Percentiles rank a stretch among this genome's conserved stretches.
These are phyloP conservation scores for Dioszegia crocea DNA, from an alignment of 768 basidiomycete species.

Conservation along the genomic window DNA sequence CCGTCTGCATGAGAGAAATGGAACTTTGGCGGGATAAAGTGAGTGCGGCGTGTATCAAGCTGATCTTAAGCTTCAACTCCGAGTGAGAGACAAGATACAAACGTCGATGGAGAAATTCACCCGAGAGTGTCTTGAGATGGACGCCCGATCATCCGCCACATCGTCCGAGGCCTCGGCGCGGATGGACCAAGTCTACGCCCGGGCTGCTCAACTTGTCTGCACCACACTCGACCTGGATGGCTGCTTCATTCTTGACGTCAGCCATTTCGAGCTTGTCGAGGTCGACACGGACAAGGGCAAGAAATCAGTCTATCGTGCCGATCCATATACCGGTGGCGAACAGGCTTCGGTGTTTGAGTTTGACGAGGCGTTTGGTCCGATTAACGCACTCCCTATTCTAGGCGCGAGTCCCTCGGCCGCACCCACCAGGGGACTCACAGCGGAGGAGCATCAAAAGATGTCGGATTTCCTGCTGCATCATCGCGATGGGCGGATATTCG, in stretches of 20 bases:
- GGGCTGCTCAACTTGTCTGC: conserved; percentile 83
- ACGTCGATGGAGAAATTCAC: conserved; percentile 97
- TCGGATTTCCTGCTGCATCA: conserved; percentile 71
- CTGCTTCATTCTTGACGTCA: conserved; percentile 85
- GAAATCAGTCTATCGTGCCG: conserved; percentile 46
- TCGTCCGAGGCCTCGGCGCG: conserved; percentile 49
- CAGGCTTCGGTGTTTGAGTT: conserved; percentile 36
- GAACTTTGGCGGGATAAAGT: conserved; percentile 94
- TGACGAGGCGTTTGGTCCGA: conserved; percentile 39
- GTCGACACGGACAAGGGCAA: conserved; percentile 54
- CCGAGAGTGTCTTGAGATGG: conserved; percentile 87
- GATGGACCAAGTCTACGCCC: conserved; percentile 88
- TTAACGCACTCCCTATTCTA: conserved; percentile 46
- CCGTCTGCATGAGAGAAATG: conserved; percentile 90
- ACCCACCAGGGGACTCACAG: conserved; percentile 55
- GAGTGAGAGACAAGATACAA: conserved; percentile 86
- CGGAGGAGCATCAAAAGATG: conserved; percentile 70
- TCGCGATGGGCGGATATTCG: conserved; percentile 82
- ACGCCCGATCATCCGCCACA: conserved; percentile 57
- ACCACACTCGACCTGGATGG: conserved; percentile 88
- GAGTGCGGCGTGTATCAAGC: conserved; percentile 16
- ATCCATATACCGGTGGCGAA: conserved; percentile 37
- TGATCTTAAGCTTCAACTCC: conserved; percentile 67
- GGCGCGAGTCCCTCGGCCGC: conserved; percentile 24
- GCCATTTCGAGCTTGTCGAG: conserved; percentile 82